Evolutionary conservation across 176 grass and related monocot genomes (phyloP).

Genomic region (Carex pumila): DNA sequence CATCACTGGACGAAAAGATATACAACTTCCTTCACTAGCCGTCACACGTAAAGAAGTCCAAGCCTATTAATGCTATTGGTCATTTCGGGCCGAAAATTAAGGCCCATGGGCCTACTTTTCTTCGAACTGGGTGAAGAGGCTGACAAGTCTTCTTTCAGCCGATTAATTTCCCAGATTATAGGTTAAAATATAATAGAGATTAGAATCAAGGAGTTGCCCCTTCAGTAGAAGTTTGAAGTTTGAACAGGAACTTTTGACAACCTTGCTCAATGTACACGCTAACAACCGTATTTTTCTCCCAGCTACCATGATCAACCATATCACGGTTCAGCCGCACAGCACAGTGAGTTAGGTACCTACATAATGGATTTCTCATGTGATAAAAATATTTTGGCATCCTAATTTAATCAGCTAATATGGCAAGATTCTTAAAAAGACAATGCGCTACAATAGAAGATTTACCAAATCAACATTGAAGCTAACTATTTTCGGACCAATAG

Average conservation of each 20-base stretch:
- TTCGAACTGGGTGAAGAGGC: no score
- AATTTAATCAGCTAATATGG: background rate
- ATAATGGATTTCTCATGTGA: background rate
- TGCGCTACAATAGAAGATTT: background rate
- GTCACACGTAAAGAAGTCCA: no score
- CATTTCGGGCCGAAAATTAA: no score
- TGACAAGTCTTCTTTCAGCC: no score
- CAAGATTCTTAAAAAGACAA: background rate
- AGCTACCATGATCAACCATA: background rate
- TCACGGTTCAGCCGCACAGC: background rate
- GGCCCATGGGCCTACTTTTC: no score
- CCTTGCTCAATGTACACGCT: background rate
- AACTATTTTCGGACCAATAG: background rate
- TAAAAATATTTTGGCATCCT: background rate
- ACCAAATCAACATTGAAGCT: background rate
- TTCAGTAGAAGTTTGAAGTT: background rate
- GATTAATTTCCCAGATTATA: background rate
- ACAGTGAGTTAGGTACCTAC: background rate
- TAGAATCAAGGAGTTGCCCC: background rate
- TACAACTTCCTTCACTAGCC: no score
- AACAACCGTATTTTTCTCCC: background rate
- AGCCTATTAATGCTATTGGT: no score
- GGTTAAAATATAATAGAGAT: background rate
- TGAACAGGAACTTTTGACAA: background rate
- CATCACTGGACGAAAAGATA: no score